Conservation (phyloP, 2,329 filamentous ascomycete genomes). For the Thermothelomyces thermophilus region DNA sequence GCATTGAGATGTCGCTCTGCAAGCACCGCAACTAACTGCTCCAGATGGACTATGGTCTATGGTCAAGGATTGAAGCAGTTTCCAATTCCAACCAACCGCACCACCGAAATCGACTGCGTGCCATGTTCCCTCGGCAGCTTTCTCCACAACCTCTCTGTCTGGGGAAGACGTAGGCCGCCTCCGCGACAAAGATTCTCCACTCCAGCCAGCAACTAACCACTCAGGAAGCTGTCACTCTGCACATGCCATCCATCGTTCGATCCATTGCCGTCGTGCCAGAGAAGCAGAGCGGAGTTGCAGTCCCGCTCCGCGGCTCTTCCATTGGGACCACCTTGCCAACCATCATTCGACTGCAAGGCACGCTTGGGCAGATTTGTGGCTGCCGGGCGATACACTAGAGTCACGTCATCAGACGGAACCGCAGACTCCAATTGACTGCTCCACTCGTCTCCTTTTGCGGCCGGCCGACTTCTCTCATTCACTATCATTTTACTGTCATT, state of each 20-base stretch:
- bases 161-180: constrained; percentile 1
- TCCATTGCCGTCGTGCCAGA: constrained; percentile 12
- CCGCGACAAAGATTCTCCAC: neutral
- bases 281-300: constrained; percentile 10
- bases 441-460: neutral
- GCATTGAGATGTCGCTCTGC: neutral
- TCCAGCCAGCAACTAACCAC: constrained; percentile 2
- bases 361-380: neutral
- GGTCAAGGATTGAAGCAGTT: constrained; percentile 15
- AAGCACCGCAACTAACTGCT: constrained; percentile 2
- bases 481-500: neutral
- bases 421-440: constrained; percentile 3
- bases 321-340: constrained; percentile 13
- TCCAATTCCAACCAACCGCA: constrained; percentile 14
- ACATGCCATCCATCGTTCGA: constrained; percentile 5
- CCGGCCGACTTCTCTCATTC: neutral
- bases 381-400: neutral
- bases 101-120: neutral
- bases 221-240: constrained; percentile 6
- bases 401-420: neutral
- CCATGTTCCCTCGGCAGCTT: neutral
- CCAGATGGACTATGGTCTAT: constrained; percentile 17
- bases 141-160: constrained; percentile 9
- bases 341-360: constrained; percentile 10
- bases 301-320: neutral